Conservation (phyloP, 2,329 filamentous ascomycete species). For the Ceratocystis huliohia region DNA sequence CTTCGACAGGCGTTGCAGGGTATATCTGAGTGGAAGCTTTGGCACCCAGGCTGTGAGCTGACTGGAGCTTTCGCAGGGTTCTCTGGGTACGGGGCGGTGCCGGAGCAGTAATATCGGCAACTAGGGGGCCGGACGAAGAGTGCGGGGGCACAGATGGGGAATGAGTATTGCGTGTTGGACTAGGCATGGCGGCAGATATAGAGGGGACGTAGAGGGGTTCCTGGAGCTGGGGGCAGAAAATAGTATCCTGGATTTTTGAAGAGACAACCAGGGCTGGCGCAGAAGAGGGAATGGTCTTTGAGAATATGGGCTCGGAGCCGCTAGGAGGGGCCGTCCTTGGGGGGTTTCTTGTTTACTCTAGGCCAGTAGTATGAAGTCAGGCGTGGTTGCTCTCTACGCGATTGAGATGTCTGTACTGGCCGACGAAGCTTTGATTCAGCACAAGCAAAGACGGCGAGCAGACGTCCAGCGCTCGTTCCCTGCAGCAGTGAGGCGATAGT, state of each 20-base stretch:
- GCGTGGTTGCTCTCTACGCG: too few relatives aligned
- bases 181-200: constrained; percentile 7
- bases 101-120: constrained; percentile 39
- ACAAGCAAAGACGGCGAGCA: background rate
- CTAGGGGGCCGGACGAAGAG: background rate
- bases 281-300: background rate
- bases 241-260: background rate
- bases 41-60: constrained; percentile 56
- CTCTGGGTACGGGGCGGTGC: constrained; percentile 54
- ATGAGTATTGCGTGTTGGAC: constrained; percentile 10
- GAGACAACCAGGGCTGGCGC: background rate
- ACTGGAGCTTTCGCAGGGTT: constrained; percentile 60
- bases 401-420: too few relatives aligned
- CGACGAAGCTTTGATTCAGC: background rate
- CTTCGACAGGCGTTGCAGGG: constrained; percentile 1
- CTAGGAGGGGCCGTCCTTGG: background rate
- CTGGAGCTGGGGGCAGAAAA: background rate
- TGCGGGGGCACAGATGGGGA: constrained; percentile 5
- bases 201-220: background rate
- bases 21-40: constrained; percentile 40
- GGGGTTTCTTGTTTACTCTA: background rate
- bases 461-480: background rate
- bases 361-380: background rate
- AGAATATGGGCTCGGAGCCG: background rate
- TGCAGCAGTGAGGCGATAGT: too few relatives aligned